Evolutionary conservation across 495 filamentous ascomycete genomes (phyloP), one percentile per base, ranked within the genome.

Genomic region (Penicillium atrosanguineum): DNA sequence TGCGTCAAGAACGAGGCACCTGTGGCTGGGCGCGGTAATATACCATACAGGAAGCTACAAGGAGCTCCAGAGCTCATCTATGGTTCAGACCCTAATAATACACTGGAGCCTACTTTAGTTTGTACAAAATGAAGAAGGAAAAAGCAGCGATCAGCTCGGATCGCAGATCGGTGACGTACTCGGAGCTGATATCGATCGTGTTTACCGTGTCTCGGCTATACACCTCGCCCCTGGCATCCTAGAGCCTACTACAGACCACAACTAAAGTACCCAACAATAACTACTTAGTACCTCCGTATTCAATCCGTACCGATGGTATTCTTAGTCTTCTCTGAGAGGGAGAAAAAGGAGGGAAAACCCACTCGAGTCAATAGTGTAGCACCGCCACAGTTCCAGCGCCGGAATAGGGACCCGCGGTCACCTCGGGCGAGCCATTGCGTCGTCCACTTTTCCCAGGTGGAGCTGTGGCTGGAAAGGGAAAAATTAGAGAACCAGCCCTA

Each of bases 141-240:
- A 53, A 21, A 21, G 49, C 15, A 53, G 44, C 44, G 58, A 61
- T 61, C 58, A 55, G 20, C 40, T 50, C 38, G 28, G 60, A 62
- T 62, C 60, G 60, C 37, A 62, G 59, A 62, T 62, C 59, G 53
- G 56, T 62, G 60, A 62, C 60, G 60, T 50, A 39, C 31, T 34
- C 31, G 31, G 11, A 31, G 28, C 28, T 34, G 4, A 34, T 34
- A 34, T 15, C 31, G 31, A 34, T 34, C 31, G 11, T 14, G 38
- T 11, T 39, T 6, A 40, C 4, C 38, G 16, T 6, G 7, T 7
- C 18, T 40, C n/a, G 38, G 5, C 19, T 31, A 1, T 7, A 31
- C 28, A n/a, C n/a, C n/a, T n/a, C n/a, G n/a, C n/a, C n/a, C n/a
- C n/a, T n/a, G n/a, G n/a, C n/a, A n/a, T n/a, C n/a, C n/a, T n/a